Evolutionary conservation across 805 yeast genomes (phyloP), one percentile per base, ranked within the genome.

Genomic region (Pichia membranifaciens): DNA sequence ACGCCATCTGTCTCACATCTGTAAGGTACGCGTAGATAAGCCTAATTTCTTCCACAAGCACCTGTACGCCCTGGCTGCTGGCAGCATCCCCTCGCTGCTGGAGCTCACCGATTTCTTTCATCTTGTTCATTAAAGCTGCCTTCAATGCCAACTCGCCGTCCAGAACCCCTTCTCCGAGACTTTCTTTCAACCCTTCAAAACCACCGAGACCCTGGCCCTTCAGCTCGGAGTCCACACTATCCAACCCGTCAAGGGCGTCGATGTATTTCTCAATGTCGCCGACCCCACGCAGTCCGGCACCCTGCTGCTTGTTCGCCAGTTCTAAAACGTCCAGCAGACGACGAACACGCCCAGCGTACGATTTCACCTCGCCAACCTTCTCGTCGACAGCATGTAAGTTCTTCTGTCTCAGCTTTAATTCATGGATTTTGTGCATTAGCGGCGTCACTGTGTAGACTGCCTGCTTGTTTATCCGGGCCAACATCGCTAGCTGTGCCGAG

Each of bases 361-460:
- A 69, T 66, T 82, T 67, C 15, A 48, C 51, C 12, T 32, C 39
- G 3, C 20, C 21, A 9, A 47, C 46, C 29, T 78, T 64, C 33
- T 65, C 64, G 45, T 79, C 61, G 3, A 82, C 77, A 28, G 74
- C 71, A 42, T 79, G 81, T 41, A 82, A 75, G 53, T 82, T 82
- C 36, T 67, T 61, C 55, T 80, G 82, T 52, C 79, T 73, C 1
- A 71, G 62, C 34, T 77, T 78, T 48, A 84, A 62, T 46, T 71
- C 68, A 53, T 78, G 78, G 43, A 85, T 83, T 48, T 79, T 79
- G 7, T 74, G 72, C 35, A 85, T 72, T 40, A 87, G 78, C 0
- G 97, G 96, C 43, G 78, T 76, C 55, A 91, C 79, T 21, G 85
- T 73, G 28, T 67, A 64, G 49, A 81, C 78, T 1, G 91, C 84